These are phyloP conservation scores for Sporothrix pallida DNA, from an alignment of 2,329 filamentous ascomycete species.

Conservation along the genomic window DNA sequence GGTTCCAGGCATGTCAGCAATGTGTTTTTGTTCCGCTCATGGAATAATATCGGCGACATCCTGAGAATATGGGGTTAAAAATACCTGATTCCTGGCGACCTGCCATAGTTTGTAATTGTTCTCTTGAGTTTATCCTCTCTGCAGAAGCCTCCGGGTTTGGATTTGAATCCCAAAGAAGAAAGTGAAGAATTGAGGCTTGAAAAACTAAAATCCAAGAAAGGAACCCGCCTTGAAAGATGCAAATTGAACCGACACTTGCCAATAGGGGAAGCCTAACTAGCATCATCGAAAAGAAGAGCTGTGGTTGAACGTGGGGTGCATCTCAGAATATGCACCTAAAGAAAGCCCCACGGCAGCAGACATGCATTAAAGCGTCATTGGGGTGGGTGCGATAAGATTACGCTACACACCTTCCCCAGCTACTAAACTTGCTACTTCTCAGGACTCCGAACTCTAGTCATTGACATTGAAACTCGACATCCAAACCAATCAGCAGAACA, in stretches of 20 bases:
- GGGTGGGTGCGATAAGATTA: conserved; percentile 8
- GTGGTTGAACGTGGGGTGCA: conserved; percentile 5
- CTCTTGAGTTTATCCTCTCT: not conserved
- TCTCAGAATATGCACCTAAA: conserved; percentile 15
- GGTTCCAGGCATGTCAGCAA: not conserved
- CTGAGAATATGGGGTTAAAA: not conserved
- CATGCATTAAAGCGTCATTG: conserved; percentile 2
- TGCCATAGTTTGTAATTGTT: conserved; percentile 29
- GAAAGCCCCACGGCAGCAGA: not conserved
- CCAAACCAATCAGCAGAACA: not conserved
- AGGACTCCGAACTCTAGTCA: not conserved
- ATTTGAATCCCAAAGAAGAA: not conserved
- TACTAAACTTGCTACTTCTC: no score
- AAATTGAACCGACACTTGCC: not conserved
- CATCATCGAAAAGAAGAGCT: conserved; percentile 16
- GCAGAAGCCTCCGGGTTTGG: not conserved
- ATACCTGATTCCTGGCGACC: conserved; percentile 37
- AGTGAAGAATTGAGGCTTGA: no score
- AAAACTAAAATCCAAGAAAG: no score
- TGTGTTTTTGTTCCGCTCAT: no score
- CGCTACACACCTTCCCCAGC: not conserved
- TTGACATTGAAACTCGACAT: not conserved
- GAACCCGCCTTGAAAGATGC: not conserved
- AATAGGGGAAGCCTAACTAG: conserved; percentile 22
- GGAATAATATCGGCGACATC: not conserved